Base-by-base conservation (phyloP, 768 basidiomycete species). In the Phaffia australis region DNA sequence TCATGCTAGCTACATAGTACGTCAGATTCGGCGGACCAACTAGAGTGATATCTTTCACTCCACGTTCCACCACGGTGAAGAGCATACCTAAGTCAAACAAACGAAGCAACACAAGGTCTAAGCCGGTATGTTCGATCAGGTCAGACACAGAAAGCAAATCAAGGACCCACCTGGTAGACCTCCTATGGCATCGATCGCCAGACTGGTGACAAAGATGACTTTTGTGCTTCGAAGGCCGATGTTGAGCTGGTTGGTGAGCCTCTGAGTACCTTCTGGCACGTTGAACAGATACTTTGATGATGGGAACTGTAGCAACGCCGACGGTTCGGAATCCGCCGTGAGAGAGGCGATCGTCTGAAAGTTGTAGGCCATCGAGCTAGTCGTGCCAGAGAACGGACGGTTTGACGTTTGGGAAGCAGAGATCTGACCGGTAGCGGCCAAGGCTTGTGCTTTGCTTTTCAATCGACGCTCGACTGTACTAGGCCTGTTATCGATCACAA, bases 21-120 rank as follows among this genome's bases (percentile, higher is more conserved):
- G 25, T 27, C 32, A 56, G 42, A 30, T 67, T 67, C 60, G 58
- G 55, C 2, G 66, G 66, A 25, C 66, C 66, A n/a, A 67, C 55
- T 23, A 67, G 32, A 4, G 54, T 67, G 23, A 67, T 29, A 21
- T 48, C 23, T 15, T 51, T 54, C 25, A 49, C 30, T n/a, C 59
- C 59, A 4, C 59, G 4, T 30, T 67, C 66, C 46, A 61, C 66
- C 16, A 67, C 54, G 5, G 60, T 57, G 55, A 67, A 67, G 42
- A 67, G 42, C 60, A 62, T 62, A 11, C 63, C 63, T 64, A 46
- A 25, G 21, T 32, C n/a, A 62, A 61, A 42, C 35, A 11, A 42
- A 42, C 6, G 35, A 42, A 23, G 3, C 19, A 61, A 61, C 21
- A 15, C 47, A 25, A 48, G 14, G 27, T 11, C 29, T 29, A 18